phyloP scores from a whole-genome alignment of 1,284 basidiomycete genomes.

The Fomitopsis schrenkii region DNA sequence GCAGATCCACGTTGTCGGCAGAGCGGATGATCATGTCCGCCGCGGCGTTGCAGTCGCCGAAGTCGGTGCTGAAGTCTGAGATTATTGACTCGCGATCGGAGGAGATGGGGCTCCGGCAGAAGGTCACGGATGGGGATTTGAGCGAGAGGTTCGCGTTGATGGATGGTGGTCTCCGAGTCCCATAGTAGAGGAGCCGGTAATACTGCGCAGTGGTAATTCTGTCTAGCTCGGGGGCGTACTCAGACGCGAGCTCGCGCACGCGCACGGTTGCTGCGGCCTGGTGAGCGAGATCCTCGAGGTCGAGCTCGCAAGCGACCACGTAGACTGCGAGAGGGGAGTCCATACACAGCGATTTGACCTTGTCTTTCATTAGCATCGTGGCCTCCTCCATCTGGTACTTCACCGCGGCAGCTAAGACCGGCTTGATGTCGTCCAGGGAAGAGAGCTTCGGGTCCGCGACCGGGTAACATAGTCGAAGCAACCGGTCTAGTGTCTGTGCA shows the following conservation, averaged over 20 bases:
- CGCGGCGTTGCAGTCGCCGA: neutral
- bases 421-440: conserved; percentile 1
- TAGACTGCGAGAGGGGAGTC: conserved; percentile 3
- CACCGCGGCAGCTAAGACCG: conserved; percentile 4
- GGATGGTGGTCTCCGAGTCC: neutral
- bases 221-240: conserved; percentile 6
- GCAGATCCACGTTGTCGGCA: conserved; percentile 15
- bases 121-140: neutral
- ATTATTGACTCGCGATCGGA: neutral
- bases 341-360: conserved; percentile 2
- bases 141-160: neutral
- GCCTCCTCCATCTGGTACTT: conserved; percentile 14
- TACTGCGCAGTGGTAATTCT: conserved; percentile 1
- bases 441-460: conserved; percentile 1
- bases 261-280: conserved; percentile 3
- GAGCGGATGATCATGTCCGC: conserved; percentile 16
- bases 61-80: neutral
- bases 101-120: neutral
- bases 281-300: conserved; percentile 7
- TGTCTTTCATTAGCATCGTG: neutral
- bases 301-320: conserved; percentile 7
- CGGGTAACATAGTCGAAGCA: conserved; percentile 8
- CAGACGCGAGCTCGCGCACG: neutral
- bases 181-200: conserved; percentile 3
- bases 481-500: neutral